Evolutionary conservation across 305 asterid species (phyloP), one percentile per base, ranked within the genome.

Genomic region (Plantago lanceolata): DNA sequence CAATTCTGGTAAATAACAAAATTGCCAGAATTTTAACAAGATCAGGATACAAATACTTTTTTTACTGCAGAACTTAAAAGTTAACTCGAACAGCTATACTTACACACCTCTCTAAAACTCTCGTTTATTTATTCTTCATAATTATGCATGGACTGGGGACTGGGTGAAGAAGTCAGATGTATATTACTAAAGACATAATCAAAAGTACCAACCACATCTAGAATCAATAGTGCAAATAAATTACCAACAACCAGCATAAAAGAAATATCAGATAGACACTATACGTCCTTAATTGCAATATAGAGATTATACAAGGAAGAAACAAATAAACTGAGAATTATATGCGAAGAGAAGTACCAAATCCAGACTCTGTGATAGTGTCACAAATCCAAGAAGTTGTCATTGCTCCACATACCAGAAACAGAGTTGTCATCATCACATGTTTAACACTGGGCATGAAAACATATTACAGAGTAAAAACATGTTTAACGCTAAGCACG

Each of bases 331-430:
- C 31, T 21, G 17, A 65, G 17, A 19, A 59, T 57, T 1, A 40
- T 18, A 54, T 26, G 64, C 49, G 48, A 33, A 56, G 17, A 58
- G 31, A 37, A 37, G 29, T 93, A 93, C 97, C 99, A 68, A 93
- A 93, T 70, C 99, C 99, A 40, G 96, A 82, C 73, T 90, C 97
- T 3, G 99, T 21, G 72, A 93, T 93, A 78, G 81, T 83, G 79
- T 93, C 99, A 48, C 92, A 90, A 35, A 93, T 93, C 97, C 97
- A 87, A 56, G 90, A 83, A 83, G 80, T 82, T 67, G 96, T 87
- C 96, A 93, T 90, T 33, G 97, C 99, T 75, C 99, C 99, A 70
- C 86, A 85, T 59, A 84, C 99, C 84, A 93, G 75, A 68, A 78
- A 80, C 45, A 71, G 79, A 37, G 94, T 75, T 64, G 99, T 90